Percentiles rank a stretch among this genome's conserved stretches.
Conservation (phyloP, 306 rosid genomes). For the Canavalia gladiata region DNA sequence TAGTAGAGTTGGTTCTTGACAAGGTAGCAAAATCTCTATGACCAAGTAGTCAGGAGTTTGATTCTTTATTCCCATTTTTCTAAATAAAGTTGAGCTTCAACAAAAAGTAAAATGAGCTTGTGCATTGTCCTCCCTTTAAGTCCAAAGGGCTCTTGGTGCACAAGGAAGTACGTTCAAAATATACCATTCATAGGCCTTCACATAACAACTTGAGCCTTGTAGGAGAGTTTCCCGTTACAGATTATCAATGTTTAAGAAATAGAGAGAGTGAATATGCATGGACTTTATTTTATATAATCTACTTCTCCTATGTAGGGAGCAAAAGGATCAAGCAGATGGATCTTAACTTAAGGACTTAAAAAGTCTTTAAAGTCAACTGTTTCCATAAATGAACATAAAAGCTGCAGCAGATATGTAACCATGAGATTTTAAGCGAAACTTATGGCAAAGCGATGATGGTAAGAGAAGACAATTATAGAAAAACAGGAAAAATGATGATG, state of each 20-base stretch:
- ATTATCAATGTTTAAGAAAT: neutral
- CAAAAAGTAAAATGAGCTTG: neutral
- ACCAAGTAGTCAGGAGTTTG: neutral
- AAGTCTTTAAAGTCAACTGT: neutral
- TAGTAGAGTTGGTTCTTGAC: neutral
- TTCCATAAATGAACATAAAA: conserved; percentile 10
- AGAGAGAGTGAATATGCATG: neutral
- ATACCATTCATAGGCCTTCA: neutral
- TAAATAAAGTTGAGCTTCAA: neutral
- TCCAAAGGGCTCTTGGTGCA: neutral
- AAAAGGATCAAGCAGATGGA: neutral
- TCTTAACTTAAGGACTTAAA: neutral
- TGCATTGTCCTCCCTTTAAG: conserved; percentile 1
- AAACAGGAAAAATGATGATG: neutral
- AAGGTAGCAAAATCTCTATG: neutral
- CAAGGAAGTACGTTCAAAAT: neutral
- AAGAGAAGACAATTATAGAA: conserved; percentile 1
- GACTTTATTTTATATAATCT: neutral
- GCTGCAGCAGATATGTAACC: neutral
- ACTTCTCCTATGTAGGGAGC: conserved; percentile 3
- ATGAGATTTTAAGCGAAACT: neutral
- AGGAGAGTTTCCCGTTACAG: neutral
- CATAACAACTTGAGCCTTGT: neutral
- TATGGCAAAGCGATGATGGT: conserved; percentile 4
- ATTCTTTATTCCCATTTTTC: neutral